phyloP scores from a whole-genome alignment of 441 rosid species.

The Syzygium syzygioides region DNA sequence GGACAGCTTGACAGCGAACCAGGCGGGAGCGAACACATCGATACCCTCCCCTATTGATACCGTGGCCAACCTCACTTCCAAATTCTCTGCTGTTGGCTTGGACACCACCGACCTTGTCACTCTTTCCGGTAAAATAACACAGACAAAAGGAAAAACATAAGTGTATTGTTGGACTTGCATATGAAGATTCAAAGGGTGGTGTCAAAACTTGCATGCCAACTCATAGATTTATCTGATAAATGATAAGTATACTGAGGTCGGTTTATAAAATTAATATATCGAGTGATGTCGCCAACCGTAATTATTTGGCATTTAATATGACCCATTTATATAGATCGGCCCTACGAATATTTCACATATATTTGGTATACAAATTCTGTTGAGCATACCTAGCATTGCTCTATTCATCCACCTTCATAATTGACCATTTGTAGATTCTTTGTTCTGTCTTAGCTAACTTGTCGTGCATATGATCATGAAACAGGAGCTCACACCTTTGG shows the following conservation, averaged over 20 bases:
- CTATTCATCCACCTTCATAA: not conserved
- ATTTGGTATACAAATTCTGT: not conserved
- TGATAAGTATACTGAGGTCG: not conserved
- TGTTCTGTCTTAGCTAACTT: not conserved
- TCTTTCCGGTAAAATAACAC: not conserved
- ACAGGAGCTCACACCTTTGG: constrained; percentile 3
- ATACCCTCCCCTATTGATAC: not conserved
- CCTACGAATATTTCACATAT: not conserved
- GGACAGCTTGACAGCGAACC: constrained; percentile 3
- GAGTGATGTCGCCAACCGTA: not conserved
- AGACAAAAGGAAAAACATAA: not conserved
- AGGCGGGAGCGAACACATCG: not conserved
- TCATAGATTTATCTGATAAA: not conserved
- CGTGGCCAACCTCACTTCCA: not conserved
- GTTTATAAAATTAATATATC: not conserved
- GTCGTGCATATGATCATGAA: not conserved
- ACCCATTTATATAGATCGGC: not conserved
- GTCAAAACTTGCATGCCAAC: not conserved
- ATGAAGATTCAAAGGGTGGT: not conserved
- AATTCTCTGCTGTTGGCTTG: not conserved
- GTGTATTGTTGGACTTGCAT: not conserved
- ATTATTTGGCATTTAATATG: not conserved
- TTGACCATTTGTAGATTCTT: not conserved
- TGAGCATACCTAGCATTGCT: not conserved
- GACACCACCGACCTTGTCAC: not conserved